phyloP scores from a whole-genome alignment of 371 early-diverging fungal genomes.

The Circinella minor region DNA sequence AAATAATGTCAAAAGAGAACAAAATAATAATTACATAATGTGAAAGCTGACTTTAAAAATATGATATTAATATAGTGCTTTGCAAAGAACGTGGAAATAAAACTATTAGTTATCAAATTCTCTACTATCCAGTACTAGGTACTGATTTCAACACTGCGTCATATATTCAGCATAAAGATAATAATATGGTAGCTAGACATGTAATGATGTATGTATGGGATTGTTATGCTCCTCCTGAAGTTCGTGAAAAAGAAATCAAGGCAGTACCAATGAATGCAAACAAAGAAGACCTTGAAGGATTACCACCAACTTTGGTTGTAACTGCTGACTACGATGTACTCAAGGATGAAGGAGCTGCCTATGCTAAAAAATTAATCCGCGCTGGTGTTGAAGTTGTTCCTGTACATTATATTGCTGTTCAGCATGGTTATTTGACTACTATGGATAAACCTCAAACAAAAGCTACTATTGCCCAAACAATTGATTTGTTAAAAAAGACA shows the following conservation, averaged over 20 bases:
- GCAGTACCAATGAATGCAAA: constrained; percentile 26
- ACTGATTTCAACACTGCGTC: constrained; percentile 16
- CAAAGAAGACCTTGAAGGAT: constrained; percentile 28
- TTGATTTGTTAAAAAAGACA: constrained; percentile 18
- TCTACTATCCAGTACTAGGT: constrained; percentile 18
- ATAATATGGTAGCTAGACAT: background rate
- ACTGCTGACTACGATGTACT: constrained; percentile 41
- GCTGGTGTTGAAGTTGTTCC: constrained; percentile 34
- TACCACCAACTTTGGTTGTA: constrained; percentile 39
- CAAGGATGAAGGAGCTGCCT: constrained; percentile 38
- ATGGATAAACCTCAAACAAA: constrained; percentile 17
- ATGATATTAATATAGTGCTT: constrained; percentile 11
- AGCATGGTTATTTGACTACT: constrained; percentile 30
- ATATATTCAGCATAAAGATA: background rate
- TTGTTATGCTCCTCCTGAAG: background rate
- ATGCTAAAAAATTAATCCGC: constrained; percentile 20
- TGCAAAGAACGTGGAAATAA: constrained; percentile 12
- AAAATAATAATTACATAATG: too few relatives aligned
- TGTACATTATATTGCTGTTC: constrained; percentile 23
- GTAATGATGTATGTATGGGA: constrained; percentile 9
- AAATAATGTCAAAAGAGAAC: background rate
- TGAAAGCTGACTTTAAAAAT: background rate
- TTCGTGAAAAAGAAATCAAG: constrained; percentile 3
- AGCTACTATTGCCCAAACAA: constrained; percentile 28
- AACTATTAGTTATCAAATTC: constrained; percentile 11